Evolutionary conservation across 176 grass and related monocot genomes (phyloP), one percentile per base, ranked within the genome.

Genomic region (Aechmea fasciata): DNA sequence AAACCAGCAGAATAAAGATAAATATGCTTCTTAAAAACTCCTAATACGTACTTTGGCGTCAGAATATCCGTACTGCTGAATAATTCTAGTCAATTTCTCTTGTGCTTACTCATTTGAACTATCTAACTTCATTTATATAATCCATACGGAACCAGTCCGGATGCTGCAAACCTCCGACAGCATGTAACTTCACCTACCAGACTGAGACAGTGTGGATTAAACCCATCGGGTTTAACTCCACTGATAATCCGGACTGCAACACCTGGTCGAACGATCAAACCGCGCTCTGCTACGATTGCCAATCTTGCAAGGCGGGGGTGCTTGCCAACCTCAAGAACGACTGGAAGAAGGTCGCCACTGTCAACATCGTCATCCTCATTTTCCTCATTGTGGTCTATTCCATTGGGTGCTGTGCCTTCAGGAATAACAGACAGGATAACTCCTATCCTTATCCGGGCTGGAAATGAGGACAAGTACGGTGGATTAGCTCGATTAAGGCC

Each of bases 151-250:
- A 77, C 48, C 80, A 93, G 86, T 89, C 90, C 2, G 83, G 90
- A 0, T 93, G 90, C 72, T 93, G 90, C 72, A 89, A 93, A 73
- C 90, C 90, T 48, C 90, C 90, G 20, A 87, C 78, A 53, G 88
- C 85, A 73, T 93, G 90, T 63, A 80, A 77, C 57, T 84, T 75
- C 65, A 15, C 70, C 54, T 19, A 67, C 24, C 72, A 88, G 57
- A 93, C 88, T 68, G 70, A 73, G 14, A 93, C 90, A 54, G 83
- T 70, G 64, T 89, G 83, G 77, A 53, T 48, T 22, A 11, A 61
- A n/a, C 82, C 86, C 0, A 67, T 55, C 10, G 67, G 83, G 9
- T 22, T 59, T 71, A 73, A 48, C 57, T 68, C 83, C 24, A 72
- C 79, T 10, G 76, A 79, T 70, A 23, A 41, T 54, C 52, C 52